phyloP scores from a whole-genome alignment of 108 stramenopile species.

The Nannochloropsis gaditana region DNA sequence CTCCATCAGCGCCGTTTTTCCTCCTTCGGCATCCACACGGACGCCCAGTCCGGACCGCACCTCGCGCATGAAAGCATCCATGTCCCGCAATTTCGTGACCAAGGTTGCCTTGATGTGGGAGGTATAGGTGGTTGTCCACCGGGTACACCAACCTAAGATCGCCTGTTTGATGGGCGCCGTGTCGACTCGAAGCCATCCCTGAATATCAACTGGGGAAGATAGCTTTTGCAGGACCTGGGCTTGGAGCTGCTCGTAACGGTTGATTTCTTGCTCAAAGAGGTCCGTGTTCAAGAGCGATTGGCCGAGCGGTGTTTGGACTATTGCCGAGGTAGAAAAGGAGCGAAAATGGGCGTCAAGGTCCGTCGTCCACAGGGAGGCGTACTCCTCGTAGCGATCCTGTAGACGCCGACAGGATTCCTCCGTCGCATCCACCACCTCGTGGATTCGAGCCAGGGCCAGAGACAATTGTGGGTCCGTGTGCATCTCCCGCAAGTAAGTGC shows the following conservation, averaged over 20 bases:
- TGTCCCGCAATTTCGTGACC: slow-evolving; percentile 32
- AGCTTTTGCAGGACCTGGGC: slow-evolving; percentile 53
- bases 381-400: slow-evolving; percentile 63
- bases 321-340: slow-evolving; percentile 65
- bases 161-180: slow-evolving; percentile 67
- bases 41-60: not conserved
- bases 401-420: slow-evolving; percentile 61
- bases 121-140: slow-evolving; percentile 68
- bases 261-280: slow-evolving; percentile 68
- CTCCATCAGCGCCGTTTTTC: slow-evolving; percentile 50
- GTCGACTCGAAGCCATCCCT: slow-evolving; percentile 77
- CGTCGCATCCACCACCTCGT: slow-evolving; percentile 58
- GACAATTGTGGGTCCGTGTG: slow-evolving; percentile 62
- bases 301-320: slow-evolving; percentile 57
- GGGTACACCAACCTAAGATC: slow-evolving; percentile 58
- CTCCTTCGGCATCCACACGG: not conserved
- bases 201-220: slow-evolving; percentile 47
- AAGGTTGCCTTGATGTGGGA: slow-evolving; percentile 56
- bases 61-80: not conserved
- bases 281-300: slow-evolving; percentile 60
- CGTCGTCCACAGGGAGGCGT: slow-evolving; percentile 66
- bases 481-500: slow-evolving; percentile 73
- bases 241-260: slow-evolving; percentile 66
- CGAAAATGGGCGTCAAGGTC: slow-evolving; percentile 64
- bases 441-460: slow-evolving; percentile 61